Evolutionary conservation across 805 yeast species (phyloP).

Genomic region (Ogataea henricii): DNA sequence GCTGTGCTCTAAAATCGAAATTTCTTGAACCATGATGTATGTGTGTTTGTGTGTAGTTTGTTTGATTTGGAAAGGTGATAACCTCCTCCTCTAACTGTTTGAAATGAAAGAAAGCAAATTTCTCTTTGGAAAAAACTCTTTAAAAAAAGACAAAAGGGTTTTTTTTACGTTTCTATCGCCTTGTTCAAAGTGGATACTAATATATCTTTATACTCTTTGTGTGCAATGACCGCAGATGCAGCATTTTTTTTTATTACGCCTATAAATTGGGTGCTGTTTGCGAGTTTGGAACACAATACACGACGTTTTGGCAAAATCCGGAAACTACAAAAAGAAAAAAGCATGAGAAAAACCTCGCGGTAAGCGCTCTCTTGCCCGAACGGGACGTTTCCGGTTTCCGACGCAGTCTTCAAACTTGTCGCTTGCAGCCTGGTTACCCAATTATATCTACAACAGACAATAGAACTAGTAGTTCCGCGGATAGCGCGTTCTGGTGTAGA

Average conservation of each 20-base stretch:
- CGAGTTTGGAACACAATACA: constrained; percentile 9
- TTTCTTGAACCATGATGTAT: constrained; percentile 26
- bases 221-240: constrained; percentile 4
- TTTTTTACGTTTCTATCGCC: background rate
- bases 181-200: constrained; percentile 15
- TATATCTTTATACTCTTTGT: constrained; percentile 15
- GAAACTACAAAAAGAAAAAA: constrained; percentile 9
- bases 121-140: constrained; percentile 3
- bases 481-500: background rate
- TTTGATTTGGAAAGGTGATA: constrained; percentile 1
- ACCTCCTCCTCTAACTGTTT: background rate
- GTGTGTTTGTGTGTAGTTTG: background rate
- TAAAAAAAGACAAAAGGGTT: background rate
- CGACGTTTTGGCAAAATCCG: constrained; percentile 7
- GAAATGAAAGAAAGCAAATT: constrained; percentile 5
- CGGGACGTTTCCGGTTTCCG: constrained; percentile 7
- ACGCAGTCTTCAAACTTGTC: background rate
- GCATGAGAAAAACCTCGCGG: constrained; percentile 2
- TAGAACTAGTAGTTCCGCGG: background rate
- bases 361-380: constrained; percentile 8
- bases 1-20: constrained; percentile 61
- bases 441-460: background rate
- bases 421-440: constrained; percentile 6
- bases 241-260: constrained; percentile 3
- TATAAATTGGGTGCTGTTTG: constrained; percentile 11